These are phyloP conservation scores for Lactarius deliciosus DNA, from an alignment of 768 basidiomycete species.

Conservation along the genomic window DNA sequence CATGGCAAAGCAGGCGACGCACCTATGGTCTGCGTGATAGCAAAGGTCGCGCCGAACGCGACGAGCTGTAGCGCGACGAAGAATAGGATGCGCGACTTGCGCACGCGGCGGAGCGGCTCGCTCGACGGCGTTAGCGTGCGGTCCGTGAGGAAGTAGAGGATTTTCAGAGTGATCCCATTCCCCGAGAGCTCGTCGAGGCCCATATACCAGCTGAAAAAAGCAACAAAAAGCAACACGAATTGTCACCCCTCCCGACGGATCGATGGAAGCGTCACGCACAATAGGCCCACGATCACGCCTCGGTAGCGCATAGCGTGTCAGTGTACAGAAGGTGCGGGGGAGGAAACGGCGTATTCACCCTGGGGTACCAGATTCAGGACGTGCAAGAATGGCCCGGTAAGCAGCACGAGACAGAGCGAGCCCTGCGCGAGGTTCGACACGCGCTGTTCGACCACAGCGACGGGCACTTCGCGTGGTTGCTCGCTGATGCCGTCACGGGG, in stretches of 20 bases:
- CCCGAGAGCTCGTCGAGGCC: conserved; percentile 76
- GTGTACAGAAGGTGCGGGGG: conserved; percentile 24
- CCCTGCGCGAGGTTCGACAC: conserved; percentile 90
- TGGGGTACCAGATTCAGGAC: conserved; percentile 78
- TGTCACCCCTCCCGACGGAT: not conserved
- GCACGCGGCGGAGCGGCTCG: conserved; percentile 76
- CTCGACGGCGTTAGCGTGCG: conserved; percentile 53
- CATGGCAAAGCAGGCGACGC: conserved; percentile 38
- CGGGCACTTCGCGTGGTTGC: conserved; percentile 48
- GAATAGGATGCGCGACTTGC: conserved; percentile 67
- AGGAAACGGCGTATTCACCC: conserved; percentile 35
- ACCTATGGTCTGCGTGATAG: conserved; percentile 90
- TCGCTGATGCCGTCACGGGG: conserved; percentile 34
- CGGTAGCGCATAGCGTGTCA: not conserved
- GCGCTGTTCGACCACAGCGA: conserved; percentile 89
- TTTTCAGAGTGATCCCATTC: conserved; percentile 80
- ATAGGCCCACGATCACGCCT: conserved; percentile 81
- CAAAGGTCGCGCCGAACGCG: conserved; percentile 86
- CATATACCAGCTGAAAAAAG: conserved; percentile 77
- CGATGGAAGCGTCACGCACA: conserved; percentile 48
- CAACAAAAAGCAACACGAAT: not conserved
- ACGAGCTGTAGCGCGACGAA: conserved; percentile 75
- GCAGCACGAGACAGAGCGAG: conserved; percentile 69
- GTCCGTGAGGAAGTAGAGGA: conserved; percentile 80
- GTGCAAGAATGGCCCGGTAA: conserved; percentile 80